Percentiles rank a stretch among this genome's conserved stretches.
phyloP scores from a whole-genome alignment of 2,329 filamentous ascomycete species.

The Zalaria obscura region DNA sequence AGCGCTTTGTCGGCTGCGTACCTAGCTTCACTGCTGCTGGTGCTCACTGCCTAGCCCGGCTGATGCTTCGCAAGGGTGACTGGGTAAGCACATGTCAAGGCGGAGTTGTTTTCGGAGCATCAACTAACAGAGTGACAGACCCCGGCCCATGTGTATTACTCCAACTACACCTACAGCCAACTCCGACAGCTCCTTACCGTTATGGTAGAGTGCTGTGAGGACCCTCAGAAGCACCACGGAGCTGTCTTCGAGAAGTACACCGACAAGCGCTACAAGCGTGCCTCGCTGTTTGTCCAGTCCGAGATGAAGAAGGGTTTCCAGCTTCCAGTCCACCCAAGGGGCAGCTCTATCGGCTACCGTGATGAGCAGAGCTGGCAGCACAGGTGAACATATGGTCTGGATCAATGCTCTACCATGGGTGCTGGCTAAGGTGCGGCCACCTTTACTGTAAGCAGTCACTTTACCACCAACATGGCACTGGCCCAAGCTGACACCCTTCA shows the following conservation, averaged over 20 bases:
- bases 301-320: slow-evolving; percentile 52
- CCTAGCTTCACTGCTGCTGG: slow-evolving; percentile 85
- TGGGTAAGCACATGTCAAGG: slow-evolving; percentile 37
- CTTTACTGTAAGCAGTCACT: no score
- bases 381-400: no score
- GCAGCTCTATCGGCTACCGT: slow-evolving; percentile 6
- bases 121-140: slow-evolving; percentile 40
- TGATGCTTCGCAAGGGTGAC: slow-evolving; percentile 79
- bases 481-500: no score
- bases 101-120: slow-evolving; percentile 16
- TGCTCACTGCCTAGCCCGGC: slow-evolving; percentile 77
- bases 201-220: slow-evolving; percentile 77
- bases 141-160: slow-evolving; percentile 76
- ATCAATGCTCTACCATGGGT: no score
- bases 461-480: no score
- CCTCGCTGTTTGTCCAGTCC: slow-evolving; percentile 63
- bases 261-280: slow-evolving; percentile 74
- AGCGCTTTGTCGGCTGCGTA: slow-evolving; percentile 83
- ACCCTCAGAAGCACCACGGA: slow-evolving; percentile 65
- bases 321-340: slow-evolving; percentile 19
- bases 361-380: slow-evolving; percentile 2
- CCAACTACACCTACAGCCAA: slow-evolving; percentile 80
- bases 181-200: slow-evolving; percentile 62
- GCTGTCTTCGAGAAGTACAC: slow-evolving; percentile 89
- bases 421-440: no score